Percentiles rank a stretch among this genome's conserved stretches.
These are phyloP conservation scores for Stephanodiscus minutulus DNA, from an alignment of 108 stramenopile species.

Conservation along the genomic window DNA sequence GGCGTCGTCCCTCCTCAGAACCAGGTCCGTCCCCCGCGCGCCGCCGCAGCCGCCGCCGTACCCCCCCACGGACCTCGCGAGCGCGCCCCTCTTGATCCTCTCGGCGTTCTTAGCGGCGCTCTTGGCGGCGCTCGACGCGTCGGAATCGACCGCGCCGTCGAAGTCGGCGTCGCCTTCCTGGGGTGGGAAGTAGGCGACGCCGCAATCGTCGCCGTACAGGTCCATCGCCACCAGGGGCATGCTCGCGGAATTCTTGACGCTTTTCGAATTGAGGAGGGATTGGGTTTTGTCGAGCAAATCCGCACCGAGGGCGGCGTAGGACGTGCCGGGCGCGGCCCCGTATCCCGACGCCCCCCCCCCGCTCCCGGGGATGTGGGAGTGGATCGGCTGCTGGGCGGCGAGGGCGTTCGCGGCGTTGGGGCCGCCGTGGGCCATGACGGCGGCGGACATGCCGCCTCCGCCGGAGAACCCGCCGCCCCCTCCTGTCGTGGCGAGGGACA, in stretches of 20 bases:
- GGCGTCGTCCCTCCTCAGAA: slow-evolving; percentile 53
- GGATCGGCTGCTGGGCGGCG: slow-evolving; percentile 39
- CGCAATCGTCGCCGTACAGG: slow-evolving; percentile 57
- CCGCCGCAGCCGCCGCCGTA: slow-evolving; percentile 24
- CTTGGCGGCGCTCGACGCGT: no score
- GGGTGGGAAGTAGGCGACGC: slow-evolving; percentile 76
- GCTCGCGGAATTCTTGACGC: slow-evolving; percentile 52
- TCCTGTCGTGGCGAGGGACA: slow-evolving; percentile 81
- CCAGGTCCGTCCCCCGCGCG: slow-evolving; percentile 16
- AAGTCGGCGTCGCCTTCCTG: slow-evolving; percentile 22
- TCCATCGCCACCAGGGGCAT: slow-evolving; percentile 80
- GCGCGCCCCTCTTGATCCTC: slow-evolving; percentile 19
- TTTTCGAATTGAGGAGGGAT: slow-evolving; percentile 52
- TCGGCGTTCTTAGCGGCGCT: slow-evolving; percentile 21
- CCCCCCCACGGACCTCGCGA: slow-evolving; percentile 2
- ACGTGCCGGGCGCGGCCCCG: slow-evolving; percentile 43
- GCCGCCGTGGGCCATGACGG: slow-evolving; percentile 63
- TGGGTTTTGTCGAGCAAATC: slow-evolving; percentile 78
- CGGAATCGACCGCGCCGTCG: slow-evolving; percentile 26
- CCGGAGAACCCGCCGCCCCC: slow-evolving; percentile 52
- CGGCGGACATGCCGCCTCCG: slow-evolving; percentile 69
- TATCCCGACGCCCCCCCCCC: neutral
- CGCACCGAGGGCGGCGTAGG: slow-evolving; percentile 63
- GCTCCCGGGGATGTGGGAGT: slow-evolving; percentile 33
- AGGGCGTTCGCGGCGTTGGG: slow-evolving; percentile 42